A percentile compares a stretch with the other conserved stretches of the same genome.
Conservation (phyloP, 202 grass and related monocot genomes). For the Schoenoplectus triqueter region DNA sequence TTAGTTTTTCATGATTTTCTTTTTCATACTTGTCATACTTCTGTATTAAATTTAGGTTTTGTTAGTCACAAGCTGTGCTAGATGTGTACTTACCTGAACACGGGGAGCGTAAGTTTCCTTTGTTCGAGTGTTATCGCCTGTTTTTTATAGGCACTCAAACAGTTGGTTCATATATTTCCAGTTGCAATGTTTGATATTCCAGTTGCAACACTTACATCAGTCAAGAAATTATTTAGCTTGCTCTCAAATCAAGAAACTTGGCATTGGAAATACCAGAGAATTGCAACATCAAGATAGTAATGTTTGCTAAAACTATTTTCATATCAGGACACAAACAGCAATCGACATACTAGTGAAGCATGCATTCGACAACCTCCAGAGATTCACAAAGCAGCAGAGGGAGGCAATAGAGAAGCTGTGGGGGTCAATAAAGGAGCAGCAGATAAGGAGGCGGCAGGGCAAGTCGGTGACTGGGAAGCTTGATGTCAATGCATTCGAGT, state of each 20-base stretch:
- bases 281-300: background rate
- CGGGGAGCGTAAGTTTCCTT: background rate
- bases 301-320: background rate
- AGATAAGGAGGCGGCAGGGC: constrained; percentile 78
- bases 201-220: no score
- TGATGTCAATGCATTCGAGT: constrained; percentile 66
- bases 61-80: background rate
- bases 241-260: background rate
- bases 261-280: background rate
- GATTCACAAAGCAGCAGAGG: constrained; percentile 67
- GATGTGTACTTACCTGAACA: background rate
- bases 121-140: background rate
- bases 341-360: constrained; percentile 86
- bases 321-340: constrained; percentile 77
- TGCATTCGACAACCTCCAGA: constrained; percentile 61
- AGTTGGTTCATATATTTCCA: background rate
- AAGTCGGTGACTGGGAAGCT: constrained; percentile 88
- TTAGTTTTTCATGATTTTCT: constrained; percentile 37
- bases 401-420: constrained; percentile 75
- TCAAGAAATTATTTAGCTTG: no score
- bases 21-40: background rate
- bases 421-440: constrained; percentile 91
- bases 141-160: background rate
- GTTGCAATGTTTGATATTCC: no score
- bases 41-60: background rate